These are phyloP conservation scores for Daphne laureola DNA, from an alignment of 441 rosid genomes.

Conservation along the genomic window DNA sequence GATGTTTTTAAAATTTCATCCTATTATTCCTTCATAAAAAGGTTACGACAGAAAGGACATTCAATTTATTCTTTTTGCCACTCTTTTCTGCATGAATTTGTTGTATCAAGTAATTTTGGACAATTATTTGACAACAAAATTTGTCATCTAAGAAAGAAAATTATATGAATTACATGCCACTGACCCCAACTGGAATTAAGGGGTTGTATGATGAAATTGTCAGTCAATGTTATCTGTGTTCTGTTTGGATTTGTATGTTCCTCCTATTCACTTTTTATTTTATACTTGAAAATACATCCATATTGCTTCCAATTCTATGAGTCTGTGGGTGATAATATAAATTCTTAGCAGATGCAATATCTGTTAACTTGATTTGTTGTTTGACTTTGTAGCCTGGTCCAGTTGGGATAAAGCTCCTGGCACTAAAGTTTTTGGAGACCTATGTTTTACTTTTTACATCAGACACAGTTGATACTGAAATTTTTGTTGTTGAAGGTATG, in stretches of 20 bases:
- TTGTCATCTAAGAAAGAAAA: no score
- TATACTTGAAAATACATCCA: background rate
- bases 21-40: no score
- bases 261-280: background rate
- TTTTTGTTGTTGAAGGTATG: conserved; percentile 57
- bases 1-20: no score
- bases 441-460: conserved; percentile 72
- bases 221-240: background rate
- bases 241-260: background rate
- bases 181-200: no score
- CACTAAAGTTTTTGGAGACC: conserved; percentile 89
- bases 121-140: no score
- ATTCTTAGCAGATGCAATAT: conserved; percentile 10
- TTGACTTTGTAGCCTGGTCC: conserved; percentile 66
- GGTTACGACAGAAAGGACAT: no score
- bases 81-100: no score
- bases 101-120: no score
- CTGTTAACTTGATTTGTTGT: conserved; percentile 22
- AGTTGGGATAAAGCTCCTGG: conserved; percentile 69
- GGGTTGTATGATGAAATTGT: no score
- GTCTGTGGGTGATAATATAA: background rate
- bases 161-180: no score
- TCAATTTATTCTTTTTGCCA: no score
- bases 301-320: background rate
- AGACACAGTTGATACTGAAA: conserved; percentile 58